Percentiles rank a stretch among this genome's conserved stretches.
These are phyloP conservation scores for Karstenula rhodostoma DNA, from an alignment of 2,329 filamentous ascomycete species.

Conservation along the genomic window DNA sequence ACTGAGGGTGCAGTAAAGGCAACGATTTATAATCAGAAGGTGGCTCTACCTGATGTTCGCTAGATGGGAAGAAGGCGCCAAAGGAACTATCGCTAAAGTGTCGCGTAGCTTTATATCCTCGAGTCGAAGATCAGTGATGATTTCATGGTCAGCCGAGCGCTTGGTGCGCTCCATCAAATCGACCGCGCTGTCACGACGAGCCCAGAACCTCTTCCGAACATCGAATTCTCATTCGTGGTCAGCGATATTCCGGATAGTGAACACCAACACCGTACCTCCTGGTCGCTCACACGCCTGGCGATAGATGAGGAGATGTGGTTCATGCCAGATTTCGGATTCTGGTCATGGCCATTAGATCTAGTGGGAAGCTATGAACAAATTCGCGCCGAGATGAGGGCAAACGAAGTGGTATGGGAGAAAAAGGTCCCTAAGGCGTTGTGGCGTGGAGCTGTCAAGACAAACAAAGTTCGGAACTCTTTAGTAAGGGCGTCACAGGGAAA, in stretches of 20 bases:
- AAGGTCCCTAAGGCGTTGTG: constrained; percentile 34
- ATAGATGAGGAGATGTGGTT: constrained; percentile 27
- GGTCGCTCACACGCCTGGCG: constrained; percentile 23
- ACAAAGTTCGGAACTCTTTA: constrained; percentile 25
- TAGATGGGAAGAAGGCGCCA: no score
- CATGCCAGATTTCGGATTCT: constrained; percentile 36
- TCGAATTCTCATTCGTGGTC: constrained; percentile 62
- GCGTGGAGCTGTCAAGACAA: constrained; percentile 43
- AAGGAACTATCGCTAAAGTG: no score
- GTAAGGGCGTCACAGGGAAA: constrained; percentile 20
- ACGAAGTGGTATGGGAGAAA: constrained; percentile 23
- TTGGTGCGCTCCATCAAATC: constrained; percentile 63
- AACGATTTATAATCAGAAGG: no score
- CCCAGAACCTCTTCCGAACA: constrained; percentile 59
- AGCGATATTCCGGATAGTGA: constrained; percentile 22
- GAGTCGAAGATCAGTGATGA: no score
- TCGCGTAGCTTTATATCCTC: no score
- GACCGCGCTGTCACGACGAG: constrained; percentile 62
- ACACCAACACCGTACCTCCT: constrained; percentile 21
- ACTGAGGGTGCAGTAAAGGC: no score
- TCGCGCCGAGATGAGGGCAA: constrained; percentile 17
- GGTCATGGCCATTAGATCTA: constrained; percentile 27
- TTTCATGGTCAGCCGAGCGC: no score
- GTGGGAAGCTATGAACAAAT: constrained; percentile 26
- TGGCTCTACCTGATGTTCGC: no score